Evolutionary conservation across 148 eudicot species (phyloP).

Genomic region (Spergularia marina): DNA sequence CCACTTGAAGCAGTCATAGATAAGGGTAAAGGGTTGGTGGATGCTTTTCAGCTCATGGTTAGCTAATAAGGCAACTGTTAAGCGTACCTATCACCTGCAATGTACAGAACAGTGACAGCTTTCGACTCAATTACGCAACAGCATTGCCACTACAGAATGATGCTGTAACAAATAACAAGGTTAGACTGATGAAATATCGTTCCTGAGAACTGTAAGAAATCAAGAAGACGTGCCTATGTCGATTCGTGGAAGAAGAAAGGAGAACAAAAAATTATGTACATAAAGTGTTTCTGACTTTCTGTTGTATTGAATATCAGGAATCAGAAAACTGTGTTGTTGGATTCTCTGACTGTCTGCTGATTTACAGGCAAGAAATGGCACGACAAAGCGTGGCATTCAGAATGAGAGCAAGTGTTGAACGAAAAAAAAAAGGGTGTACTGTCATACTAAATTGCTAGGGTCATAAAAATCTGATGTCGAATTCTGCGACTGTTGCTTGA

Average conservation of each 20-base stretch:
- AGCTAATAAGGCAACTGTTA: neutral
- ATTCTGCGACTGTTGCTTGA: neutral
- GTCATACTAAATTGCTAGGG: constrained; percentile 1
- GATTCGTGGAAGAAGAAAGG: too few species aligned
- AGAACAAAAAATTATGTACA: too few species aligned
- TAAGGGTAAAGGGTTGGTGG: constrained; percentile 1
- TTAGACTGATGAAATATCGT: neutral
- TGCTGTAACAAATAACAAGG: neutral
- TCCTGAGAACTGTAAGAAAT: too few species aligned
- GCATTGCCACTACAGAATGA: neutral
- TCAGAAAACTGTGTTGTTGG: too few species aligned
- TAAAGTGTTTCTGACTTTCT: too few species aligned
- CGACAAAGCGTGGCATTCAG: neutral
- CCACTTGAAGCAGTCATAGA: neutral
- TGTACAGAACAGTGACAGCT: neutral
- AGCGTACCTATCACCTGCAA: neutral
- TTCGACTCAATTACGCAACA: neutral
- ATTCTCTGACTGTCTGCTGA: neutral
- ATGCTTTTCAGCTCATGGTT: neutral
- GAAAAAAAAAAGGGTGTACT: neutral
- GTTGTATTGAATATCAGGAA: too few species aligned
- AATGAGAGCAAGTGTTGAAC: neutral
- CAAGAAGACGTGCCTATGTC: too few species aligned
- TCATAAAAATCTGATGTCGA: neutral
- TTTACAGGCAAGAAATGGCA: neutral